phyloP scores from a whole-genome alignment of 345 rosid genomes.

The Rhodomyrtus tomentosa region DNA sequence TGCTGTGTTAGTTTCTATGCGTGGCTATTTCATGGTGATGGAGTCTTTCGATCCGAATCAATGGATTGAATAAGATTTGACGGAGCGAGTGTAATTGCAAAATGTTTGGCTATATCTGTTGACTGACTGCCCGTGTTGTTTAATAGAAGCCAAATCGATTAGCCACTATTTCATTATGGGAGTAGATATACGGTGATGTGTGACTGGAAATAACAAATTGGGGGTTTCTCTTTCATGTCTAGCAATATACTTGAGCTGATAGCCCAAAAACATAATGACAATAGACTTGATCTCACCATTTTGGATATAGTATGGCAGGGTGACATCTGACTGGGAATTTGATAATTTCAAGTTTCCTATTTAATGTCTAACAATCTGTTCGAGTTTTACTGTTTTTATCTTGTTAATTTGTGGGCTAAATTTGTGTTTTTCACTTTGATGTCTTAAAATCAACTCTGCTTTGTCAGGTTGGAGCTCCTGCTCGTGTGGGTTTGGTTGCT shows the following conservation, averaged over 20 bases:
- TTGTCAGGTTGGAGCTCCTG: conserved; percentile 92
- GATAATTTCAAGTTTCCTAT: background rate
- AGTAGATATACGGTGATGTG: background rate
- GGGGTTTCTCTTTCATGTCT: background rate
- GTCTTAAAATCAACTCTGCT: background rate
- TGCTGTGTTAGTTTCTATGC: background rate
- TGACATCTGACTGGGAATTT: background rate
- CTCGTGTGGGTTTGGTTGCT: conserved; percentile 94
- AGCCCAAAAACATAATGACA: background rate
- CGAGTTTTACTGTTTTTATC: background rate
- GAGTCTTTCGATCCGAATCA: background rate
- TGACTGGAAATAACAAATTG: background rate
- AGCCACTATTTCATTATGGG: background rate
- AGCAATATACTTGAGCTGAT: background rate
- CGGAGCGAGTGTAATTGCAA: background rate
- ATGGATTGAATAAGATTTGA: background rate
- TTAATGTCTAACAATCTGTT: background rate
- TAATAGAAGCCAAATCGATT: background rate
- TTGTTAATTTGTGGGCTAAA: background rate
- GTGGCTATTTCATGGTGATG: background rate
- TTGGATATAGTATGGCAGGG: background rate
- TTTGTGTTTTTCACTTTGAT: background rate
- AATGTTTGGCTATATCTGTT: background rate
- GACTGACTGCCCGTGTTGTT: background rate
- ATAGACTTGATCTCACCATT: background rate